Conservation (phyloP, 176 grass and related monocot genomes). For the Oryza officinalis region DNA sequence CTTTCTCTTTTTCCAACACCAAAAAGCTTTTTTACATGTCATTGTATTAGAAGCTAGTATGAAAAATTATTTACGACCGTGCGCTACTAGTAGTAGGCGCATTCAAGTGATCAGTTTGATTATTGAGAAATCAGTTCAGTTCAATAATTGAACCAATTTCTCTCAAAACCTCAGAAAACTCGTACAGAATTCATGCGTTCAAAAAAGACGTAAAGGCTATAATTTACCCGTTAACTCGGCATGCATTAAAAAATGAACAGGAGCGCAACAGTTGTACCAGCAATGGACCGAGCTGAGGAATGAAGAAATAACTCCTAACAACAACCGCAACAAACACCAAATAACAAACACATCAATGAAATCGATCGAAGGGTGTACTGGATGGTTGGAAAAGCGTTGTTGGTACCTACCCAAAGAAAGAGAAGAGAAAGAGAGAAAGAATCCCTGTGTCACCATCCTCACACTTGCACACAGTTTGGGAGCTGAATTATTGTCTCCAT, state of each 20-base stretch:
- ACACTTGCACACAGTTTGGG: slow-evolving; percentile 1
- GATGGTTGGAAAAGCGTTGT: slow-evolving; percentile 15
- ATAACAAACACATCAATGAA: slow-evolving; percentile 32
- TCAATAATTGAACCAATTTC: no score
- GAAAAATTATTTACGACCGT: no score
- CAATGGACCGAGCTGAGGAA: not conserved
- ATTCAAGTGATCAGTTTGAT: no score
- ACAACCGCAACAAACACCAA: slow-evolving; percentile 38
- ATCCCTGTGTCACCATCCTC: slow-evolving; percentile 25
- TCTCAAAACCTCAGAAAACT: no score
- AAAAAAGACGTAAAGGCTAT: not conserved
- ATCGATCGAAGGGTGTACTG: slow-evolving; percentile 7
- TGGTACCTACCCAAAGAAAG: slow-evolving; percentile 15
- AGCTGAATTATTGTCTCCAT: slow-evolving; percentile 1
- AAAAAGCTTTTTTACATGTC: no score
- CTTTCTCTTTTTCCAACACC: no score
- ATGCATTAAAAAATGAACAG: not conserved
- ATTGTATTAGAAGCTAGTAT: no score
- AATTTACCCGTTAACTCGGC: not conserved
- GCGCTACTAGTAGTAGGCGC: no score
- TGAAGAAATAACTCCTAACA: not conserved
- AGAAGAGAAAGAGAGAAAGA: not conserved
- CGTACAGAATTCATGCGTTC: no score
- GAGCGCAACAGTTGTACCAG: not conserved
- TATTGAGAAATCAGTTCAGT: no score